A percentile compares a stretch with the other conserved stretches of the same genome.
These are phyloP conservation scores for Allantophomopsis cytisporea DNA, from an alignment of 2,329 filamentous ascomycete species.

Conservation along the genomic window DNA sequence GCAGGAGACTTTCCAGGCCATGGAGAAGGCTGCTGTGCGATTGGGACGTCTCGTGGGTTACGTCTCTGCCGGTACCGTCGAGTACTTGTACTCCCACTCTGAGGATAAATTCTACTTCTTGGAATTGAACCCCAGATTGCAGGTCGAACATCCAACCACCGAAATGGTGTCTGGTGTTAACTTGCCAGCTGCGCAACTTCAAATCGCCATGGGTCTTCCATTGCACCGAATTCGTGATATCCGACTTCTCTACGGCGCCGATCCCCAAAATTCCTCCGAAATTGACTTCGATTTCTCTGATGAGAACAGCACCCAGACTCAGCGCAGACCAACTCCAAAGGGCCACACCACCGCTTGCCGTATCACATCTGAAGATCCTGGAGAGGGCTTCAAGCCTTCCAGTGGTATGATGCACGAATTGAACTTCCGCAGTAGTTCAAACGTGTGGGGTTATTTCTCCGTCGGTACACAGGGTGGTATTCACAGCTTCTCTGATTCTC, in stretches of 20 bases:
- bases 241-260: constrained; percentile 86
- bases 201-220: constrained; percentile 97
- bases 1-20: constrained; percentile 75
- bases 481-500: constrained; percentile 97
- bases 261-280: constrained; percentile 71
- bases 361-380: constrained; percentile 97
- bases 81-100: constrained; percentile 95
- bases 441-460: constrained; percentile 99
- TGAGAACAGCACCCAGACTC: constrained; percentile 67
- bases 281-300: constrained; percentile 97
- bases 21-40: constrained; percentile 94
- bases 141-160: constrained; percentile 98
- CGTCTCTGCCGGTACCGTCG: constrained; percentile 95
- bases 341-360: constrained; percentile 96
- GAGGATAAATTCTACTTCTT: constrained; percentile 99
- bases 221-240: constrained; percentile 94
- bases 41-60: constrained; percentile 91
- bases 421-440: constrained; percentile 97
- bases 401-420: constrained; percentile 98
- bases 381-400: constrained; percentile 98
- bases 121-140: constrained; percentile 95
- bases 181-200: constrained; percentile 89
- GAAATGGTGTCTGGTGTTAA: constrained; percentile 99
- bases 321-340: constrained; percentile 84
- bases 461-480: constrained; percentile 94